phyloP scores from a whole-genome alignment of 495 filamentous ascomycete genomes.

The Xylaria longipes region DNA sequence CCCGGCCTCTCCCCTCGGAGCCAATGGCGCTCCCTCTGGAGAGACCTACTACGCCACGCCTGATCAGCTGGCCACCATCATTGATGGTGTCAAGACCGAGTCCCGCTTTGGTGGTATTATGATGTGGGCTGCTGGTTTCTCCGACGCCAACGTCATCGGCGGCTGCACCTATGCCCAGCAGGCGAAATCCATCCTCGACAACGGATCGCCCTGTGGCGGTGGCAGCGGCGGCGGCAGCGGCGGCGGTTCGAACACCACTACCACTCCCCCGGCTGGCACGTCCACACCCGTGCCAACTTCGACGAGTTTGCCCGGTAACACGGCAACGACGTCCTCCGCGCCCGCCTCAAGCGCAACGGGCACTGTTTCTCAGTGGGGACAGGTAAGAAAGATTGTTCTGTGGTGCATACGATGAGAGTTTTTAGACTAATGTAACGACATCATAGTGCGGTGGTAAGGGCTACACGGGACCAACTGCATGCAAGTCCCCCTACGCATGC shows the following conservation, averaged over 20 bases:
- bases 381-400: constrained; percentile 25
- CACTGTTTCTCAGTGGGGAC: constrained; percentile 31
- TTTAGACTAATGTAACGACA: not conserved
- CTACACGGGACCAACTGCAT: constrained; percentile 40
- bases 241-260: not conserved
- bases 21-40: constrained; percentile 48
- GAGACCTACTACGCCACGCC: constrained; percentile 54
- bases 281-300: not conserved
- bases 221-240: not conserved
- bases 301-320: not conserved
- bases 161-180: constrained; percentile 53
- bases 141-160: constrained; percentile 49
- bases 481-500: constrained; percentile 37
- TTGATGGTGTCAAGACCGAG: constrained; percentile 42
- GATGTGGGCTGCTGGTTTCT: constrained; percentile 61
- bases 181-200: constrained; percentile 40
- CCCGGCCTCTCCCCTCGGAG: constrained; percentile 48
- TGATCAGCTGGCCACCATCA: constrained; percentile 42
- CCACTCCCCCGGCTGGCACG: not conserved
- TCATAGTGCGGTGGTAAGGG: constrained; percentile 40
- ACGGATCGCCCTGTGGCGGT: constrained; percentile 31
- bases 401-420: not conserved
- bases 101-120: constrained; percentile 58
- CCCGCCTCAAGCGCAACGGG: constrained; percentile 22
- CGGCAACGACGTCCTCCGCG: constrained; percentile 12